These are phyloP conservation scores for Fusarium transvaalense DNA, from an alignment of 2,329 filamentous ascomycete species.

Conservation along the genomic window DNA sequence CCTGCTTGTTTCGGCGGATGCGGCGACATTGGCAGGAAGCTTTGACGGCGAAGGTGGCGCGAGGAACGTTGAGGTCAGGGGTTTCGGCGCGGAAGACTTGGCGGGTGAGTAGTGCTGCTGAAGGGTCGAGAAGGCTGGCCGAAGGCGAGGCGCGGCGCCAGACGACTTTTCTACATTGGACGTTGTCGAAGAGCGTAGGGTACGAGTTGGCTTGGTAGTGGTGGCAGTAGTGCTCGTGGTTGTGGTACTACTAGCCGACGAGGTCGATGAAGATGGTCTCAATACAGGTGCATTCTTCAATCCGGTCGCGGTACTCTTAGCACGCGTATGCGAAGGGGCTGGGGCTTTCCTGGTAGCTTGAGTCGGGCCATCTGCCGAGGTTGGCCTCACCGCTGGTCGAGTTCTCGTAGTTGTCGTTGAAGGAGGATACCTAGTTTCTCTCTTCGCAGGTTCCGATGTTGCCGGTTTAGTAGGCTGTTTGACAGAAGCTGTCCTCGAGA, in stretches of 20 bases:
- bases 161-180: conserved; percentile 38
- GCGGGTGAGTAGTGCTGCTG: conserved; percentile 77
- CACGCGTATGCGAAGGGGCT: conserved; percentile 46
- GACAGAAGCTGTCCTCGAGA: conserved; percentile 44
- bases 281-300: conserved; percentile 47
- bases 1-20: conserved; percentile 68
- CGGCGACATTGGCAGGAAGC: conserved; percentile 69
- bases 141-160: conserved; percentile 52
- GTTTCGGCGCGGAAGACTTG: conserved; percentile 71
- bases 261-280: conserved; percentile 50
- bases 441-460: conserved; percentile 31
- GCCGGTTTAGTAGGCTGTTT: conserved; percentile 34
- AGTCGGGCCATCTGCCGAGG: conserved; percentile 48
- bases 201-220: conserved; percentile 34
- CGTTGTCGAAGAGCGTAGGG: conserved; percentile 29
- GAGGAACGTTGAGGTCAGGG: conserved; percentile 68
- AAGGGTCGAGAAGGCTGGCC: conserved; percentile 70
- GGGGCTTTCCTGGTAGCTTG: conserved; percentile 39
- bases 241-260: conserved; percentile 40
- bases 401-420: conserved; percentile 52
- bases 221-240: conserved; percentile 33
- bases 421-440: conserved; percentile 53
- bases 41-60: conserved; percentile 72
- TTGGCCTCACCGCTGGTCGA: conserved; percentile 48
- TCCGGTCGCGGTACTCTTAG: conserved; percentile 52